Conservation (phyloP, 2,329 filamentous ascomycete species). For the Ophiocordyceps sinensis region DNA sequence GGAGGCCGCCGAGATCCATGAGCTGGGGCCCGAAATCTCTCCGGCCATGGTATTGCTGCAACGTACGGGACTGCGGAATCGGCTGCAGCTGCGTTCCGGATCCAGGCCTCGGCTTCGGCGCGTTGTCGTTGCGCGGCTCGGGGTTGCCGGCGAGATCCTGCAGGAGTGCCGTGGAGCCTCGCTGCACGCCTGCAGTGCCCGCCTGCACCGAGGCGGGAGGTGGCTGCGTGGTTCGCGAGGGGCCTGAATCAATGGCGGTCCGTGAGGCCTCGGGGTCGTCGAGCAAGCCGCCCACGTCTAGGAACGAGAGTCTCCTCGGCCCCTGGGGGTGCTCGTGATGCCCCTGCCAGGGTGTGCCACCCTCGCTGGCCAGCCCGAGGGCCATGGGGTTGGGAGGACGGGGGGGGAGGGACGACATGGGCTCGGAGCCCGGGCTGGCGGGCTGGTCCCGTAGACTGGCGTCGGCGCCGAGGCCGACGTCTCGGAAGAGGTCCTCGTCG, state of each 20-base stretch:
- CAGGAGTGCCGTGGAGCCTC: conserved; percentile 42
- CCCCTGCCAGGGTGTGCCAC: too few species aligned
- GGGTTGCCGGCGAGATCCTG: conserved; percentile 44
- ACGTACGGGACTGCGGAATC: conserved; percentile 24
- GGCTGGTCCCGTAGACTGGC: conserved; percentile 31
- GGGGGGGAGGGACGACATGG: conserved; percentile 10
- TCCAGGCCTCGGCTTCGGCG: conserved; percentile 13
- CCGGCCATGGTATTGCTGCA: conserved; percentile 16
- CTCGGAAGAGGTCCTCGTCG: conserved; percentile 78
- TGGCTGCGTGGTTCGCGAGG: conserved; percentile 1
- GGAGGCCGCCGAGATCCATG: conserved; percentile 24
- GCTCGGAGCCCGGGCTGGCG: conserved; percentile 9
- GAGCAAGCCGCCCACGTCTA: conserved; percentile 69
- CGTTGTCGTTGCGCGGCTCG: conserved; percentile 19
- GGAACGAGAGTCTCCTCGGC: conserved; percentile 51
- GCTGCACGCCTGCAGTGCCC: conserved; percentile 27
- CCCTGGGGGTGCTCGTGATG: background rate
- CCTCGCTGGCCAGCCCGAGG: too few species aligned
- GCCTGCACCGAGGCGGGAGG: conserved; percentile 32
- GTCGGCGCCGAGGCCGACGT: conserved; percentile 56
- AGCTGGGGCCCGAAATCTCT: conserved; percentile 18
- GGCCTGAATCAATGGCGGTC: conserved; percentile 10
- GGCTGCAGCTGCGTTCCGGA: conserved; percentile 29
- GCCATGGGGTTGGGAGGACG: background rate
- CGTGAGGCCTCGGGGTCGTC: conserved; percentile 26